phyloP scores from a whole-genome alignment of 2,329 filamentous ascomycete genomes.

The Fusarium paranaense region DNA sequence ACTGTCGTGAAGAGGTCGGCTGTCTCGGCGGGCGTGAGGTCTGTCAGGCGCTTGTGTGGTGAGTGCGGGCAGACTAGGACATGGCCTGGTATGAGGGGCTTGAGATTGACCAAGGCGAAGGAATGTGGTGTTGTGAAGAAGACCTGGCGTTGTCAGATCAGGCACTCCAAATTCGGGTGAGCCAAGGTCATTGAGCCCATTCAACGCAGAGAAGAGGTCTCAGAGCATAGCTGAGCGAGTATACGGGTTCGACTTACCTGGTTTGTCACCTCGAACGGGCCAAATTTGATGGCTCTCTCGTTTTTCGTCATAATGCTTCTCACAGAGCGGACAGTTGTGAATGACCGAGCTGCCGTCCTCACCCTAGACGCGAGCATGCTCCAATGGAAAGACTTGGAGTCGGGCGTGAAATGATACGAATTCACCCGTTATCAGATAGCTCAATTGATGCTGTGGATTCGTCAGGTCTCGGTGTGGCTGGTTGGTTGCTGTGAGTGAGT shows the following conservation, averaged over 20 bases:
- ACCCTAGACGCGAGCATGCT: constrained; percentile 38
- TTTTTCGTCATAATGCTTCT: constrained; percentile 48
- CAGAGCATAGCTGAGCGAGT: background rate
- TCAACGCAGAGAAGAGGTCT: background rate
- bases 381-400: background rate
- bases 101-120: constrained; percentile 94
- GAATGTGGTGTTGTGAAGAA: constrained; percentile 84
- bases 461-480: background rate
- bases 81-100: constrained; percentile 92
- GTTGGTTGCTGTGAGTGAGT: background rate
- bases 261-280: constrained; percentile 79
- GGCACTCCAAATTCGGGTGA: background rate
- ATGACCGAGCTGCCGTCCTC: constrained; percentile 21
- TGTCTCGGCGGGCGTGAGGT: constrained; percentile 78
- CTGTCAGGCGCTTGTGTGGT: constrained; percentile 77
- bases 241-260: constrained; percentile 64
- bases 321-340: constrained; percentile 12
- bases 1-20: constrained; percentile 88
- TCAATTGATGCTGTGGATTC: background rate
- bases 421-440: background rate
- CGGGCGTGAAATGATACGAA: background rate
- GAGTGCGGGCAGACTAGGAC: constrained; percentile 86
- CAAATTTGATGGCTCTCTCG: constrained; percentile 69
- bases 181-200: background rate
- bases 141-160: constrained; percentile 67